Percentiles rank a stretch among this genome's conserved stretches.
phyloP scores from a whole-genome alignment of 176 grass and related monocot species.

The Metroxylon sagu region DNA sequence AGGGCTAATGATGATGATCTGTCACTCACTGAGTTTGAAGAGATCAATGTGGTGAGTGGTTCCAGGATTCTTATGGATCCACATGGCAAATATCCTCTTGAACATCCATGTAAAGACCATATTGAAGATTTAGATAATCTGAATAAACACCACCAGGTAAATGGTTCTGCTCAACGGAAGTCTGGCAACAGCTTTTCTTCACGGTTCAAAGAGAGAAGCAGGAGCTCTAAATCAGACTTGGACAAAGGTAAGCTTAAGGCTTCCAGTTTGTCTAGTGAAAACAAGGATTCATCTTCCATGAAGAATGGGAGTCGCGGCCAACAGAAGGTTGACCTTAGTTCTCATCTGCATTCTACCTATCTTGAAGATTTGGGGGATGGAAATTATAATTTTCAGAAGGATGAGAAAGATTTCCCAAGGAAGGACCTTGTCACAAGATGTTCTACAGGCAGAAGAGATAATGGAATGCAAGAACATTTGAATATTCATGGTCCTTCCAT shows the following conservation, averaged over 20 bases:
- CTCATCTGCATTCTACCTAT: slow-evolving; percentile 1
- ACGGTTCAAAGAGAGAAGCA: slow-evolving; percentile 9
- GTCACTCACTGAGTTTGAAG: background rate
- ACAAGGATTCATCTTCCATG: background rate
- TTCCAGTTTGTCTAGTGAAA: slow-evolving; percentile 4
- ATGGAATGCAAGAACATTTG: slow-evolving; percentile 25
- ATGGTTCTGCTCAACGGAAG: background rate
- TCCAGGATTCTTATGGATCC: background rate
- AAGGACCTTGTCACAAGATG: slow-evolving; percentile 33
- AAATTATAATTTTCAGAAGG: slow-evolving; percentile 25
- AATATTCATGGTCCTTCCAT: slow-evolving; percentile 12
- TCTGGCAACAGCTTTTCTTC: slow-evolving; percentile 6
- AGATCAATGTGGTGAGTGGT: background rate
- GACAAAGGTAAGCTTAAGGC: slow-evolving; percentile 1
- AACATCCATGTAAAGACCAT: slow-evolving; percentile 3
- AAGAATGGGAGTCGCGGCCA: background rate
- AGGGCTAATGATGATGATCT: background rate
- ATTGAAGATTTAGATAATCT: slow-evolving; percentile 1
- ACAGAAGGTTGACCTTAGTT: slow-evolving; percentile 2
- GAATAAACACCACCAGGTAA: background rate
- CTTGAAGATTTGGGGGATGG: background rate
- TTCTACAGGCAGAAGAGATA: slow-evolving; percentile 32
- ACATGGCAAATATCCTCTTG: background rate
- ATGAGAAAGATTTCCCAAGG: slow-evolving; percentile 31
- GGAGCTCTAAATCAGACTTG: slow-evolving; percentile 5